Evolutionary conservation across 164 flowering plant genomes (phyloP).

Genomic region (Vitis vinifera): ASM3070453v1 NC_081810.1:7648501-7649000

Average conservation of each 20-base stretch:
- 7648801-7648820: conserved; percentile 80
- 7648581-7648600: too few species aligned
- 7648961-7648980: background rate
- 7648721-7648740: conserved; percentile 62
- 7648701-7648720: background rate
- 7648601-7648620: too few species aligned
- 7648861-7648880: conserved; percentile 84
- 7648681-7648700: background rate
- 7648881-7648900: conserved; percentile 91
- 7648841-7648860: conserved; percentile 59
- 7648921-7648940: conserved; percentile 32
- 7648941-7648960: background rate
- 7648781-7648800: conserved; percentile 49
- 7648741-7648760: conserved; percentile 61
- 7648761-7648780: conserved; percentile 45
- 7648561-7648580: too few species aligned
- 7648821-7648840: conserved; percentile 91
- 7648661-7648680: too few species aligned
- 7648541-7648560: too few species aligned
- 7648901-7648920: conserved; percentile 94
- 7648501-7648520: too few species aligned
- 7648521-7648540: too few species aligned
- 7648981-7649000: background rate
- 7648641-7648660: too few species aligned
- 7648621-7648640: too few species aligned